A percentile compares a stretch with the other conserved stretches of the same genome.
These are phyloP conservation scores for Lactifluus pinguis DNA, from an alignment of 768 basidiomycete genomes.

Conservation along the genomic window DNA sequence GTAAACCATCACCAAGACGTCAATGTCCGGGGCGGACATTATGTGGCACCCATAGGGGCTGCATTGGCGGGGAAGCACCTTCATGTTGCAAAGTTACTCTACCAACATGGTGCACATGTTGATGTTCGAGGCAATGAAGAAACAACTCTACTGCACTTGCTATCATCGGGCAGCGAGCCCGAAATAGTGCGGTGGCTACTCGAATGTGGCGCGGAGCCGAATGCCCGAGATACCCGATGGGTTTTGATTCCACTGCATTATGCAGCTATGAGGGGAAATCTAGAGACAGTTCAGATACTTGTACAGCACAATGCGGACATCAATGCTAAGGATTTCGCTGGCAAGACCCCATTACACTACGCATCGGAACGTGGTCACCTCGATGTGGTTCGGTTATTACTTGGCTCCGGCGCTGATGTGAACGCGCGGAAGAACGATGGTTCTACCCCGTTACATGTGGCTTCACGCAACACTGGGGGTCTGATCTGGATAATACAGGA, in stretches of 20 bases:
- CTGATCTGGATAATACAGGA: no score
- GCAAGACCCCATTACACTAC: not conserved
- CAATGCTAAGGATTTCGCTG: conserved; percentile 19
- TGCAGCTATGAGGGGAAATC: not conserved
- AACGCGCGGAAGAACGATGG: not conserved
- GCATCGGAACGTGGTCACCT: not conserved
- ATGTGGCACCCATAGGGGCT: not conserved
- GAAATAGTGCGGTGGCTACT: not conserved
- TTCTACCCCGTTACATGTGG: not conserved
- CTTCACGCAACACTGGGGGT: fast-evolving
- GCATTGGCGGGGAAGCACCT: not conserved
- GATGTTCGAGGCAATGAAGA: not conserved
- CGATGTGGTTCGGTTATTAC: not conserved
- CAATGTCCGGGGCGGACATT: not conserved
- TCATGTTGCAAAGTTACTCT: not conserved
- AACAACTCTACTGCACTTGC: not conserved
- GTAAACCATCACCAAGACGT: not conserved
- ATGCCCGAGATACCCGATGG: no score
- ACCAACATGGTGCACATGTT: not conserved
- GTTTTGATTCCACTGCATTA: not conserved
- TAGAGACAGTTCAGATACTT: not conserved
- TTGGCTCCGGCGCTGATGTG: not conserved
- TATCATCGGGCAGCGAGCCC: not conserved
- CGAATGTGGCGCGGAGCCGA: not conserved
- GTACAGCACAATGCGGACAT: not conserved